Percentiles rank a stretch among this genome's conserved stretches.
Evolutionary conservation across 305 asterid genomes (phyloP).

Genomic region (Fraxinus sp.): DNA sequence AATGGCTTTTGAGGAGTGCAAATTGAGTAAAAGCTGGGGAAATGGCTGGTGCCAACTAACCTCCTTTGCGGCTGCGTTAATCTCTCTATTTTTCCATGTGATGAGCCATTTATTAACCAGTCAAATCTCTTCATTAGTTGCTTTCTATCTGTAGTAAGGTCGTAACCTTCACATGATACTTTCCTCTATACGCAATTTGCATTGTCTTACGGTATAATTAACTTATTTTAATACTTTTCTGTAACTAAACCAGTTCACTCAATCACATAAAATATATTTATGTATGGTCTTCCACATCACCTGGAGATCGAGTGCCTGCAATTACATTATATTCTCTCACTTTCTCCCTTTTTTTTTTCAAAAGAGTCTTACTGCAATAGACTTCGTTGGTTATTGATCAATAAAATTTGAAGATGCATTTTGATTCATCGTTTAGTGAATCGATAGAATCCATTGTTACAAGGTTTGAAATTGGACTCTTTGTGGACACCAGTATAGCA

Average conservation of each 20-base stretch:
- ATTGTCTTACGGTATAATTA: neutral
- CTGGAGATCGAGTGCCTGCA: neutral
- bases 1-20: neutral
- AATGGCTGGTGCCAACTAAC: constrained; percentile 21
- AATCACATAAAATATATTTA: neutral
- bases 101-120: constrained; percentile 31
- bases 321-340: neutral
- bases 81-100: neutral
- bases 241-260: constrained; percentile 4
- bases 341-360: neutral
- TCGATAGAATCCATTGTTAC: no score
- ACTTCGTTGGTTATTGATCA: neutral
- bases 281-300: neutral
- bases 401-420: neutral
- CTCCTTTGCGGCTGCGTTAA: neutral
- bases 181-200: neutral
- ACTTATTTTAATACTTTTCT: no score
- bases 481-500: no score
- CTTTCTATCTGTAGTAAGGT: neutral
- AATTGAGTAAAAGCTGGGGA: neutral
- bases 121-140: neutral
- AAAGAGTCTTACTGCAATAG: neutral
- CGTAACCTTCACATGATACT: neutral
- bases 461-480: no score
- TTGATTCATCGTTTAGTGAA: no score